Conservation (phyloP, 139 green algal species). For the Coelastrella sp. region DNA sequence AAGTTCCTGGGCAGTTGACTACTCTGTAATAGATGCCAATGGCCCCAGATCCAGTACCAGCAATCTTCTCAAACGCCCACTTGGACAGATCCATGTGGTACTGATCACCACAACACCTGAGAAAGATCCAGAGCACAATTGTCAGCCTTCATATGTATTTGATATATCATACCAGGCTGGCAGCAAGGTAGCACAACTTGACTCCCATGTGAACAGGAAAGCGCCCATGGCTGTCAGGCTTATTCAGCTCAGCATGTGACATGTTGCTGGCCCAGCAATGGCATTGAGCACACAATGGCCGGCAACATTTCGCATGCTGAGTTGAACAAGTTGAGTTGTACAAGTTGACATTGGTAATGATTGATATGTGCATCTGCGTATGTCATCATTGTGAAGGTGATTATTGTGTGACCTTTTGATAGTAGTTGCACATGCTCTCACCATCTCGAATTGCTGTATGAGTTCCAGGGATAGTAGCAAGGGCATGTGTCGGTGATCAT, state of each 20-base stretch:
- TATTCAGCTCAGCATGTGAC: neutral
- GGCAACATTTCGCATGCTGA: neutral
- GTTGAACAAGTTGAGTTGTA: neutral
- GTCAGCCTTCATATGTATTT: too few relatives aligned
- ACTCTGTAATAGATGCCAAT: slow-evolving; percentile 26
- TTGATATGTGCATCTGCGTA: neutral
- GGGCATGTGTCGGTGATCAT: too few relatives aligned
- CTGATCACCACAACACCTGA: slow-evolving; percentile 1
- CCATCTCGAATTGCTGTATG: slow-evolving; percentile 50
- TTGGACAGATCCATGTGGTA: slow-evolving; percentile 15
- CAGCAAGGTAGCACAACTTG: neutral
- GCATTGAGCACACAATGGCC: neutral
- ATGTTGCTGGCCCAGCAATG: neutral
- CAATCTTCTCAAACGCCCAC: neutral
- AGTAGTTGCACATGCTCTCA: neutral
- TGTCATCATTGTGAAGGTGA: neutral
- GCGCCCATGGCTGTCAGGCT: neutral
- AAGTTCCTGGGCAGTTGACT: neutral
- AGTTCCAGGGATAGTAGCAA: slow-evolving; percentile 61
- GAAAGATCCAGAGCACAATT: too few relatives aligned
- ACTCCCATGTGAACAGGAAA: neutral
- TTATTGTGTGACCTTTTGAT: too few relatives aligned
- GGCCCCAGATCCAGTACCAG: neutral
- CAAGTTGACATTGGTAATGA: neutral
- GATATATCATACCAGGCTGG: too few relatives aligned